phyloP scores from a whole-genome alignment of 805 yeast genomes.

The Yarrowia porcina region DNA sequence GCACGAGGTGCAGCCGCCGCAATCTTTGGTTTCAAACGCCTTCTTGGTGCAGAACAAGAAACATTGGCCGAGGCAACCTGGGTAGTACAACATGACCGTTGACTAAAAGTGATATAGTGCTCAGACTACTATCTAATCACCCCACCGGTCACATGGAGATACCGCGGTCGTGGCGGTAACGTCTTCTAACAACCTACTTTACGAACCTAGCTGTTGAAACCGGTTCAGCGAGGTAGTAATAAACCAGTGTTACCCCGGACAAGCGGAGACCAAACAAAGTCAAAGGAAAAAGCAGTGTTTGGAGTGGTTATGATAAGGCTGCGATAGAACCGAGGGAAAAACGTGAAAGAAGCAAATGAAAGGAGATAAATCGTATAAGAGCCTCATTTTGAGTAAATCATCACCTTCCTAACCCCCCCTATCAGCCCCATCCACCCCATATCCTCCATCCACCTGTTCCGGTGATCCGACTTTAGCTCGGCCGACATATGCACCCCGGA shows the following conservation, averaged over 20 bases:
- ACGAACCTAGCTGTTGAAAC: background rate
- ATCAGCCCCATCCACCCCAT: too few species aligned
- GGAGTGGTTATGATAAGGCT: background rate
- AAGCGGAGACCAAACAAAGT: background rate
- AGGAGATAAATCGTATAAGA: too few species aligned
- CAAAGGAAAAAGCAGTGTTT: background rate
- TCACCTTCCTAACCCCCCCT: too few species aligned
- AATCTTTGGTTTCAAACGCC: background rate
- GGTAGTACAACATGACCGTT: too few species aligned
- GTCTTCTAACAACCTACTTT: background rate
- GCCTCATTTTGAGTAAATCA: too few species aligned
- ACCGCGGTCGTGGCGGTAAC: background rate
- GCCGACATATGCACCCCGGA: slow-evolving; percentile 23
- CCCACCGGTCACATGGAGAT: background rate
- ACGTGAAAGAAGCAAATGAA: background rate
- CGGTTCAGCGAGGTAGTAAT: background rate
- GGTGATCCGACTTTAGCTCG: slow-evolving; percentile 25
- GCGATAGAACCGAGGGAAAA: too few species aligned
- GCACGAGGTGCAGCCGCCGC: background rate
- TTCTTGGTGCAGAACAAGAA: too few species aligned
- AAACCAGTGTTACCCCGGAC: background rate
- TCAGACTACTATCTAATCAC: too few species aligned
- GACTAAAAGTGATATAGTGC: too few species aligned
- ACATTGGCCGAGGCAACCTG: too few species aligned
- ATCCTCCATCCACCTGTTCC: too few species aligned